A percentile compares a stretch with the other conserved stretches of the same genome.
phyloP scores from a whole-genome alignment of 345 rosid genomes.

The Psidium guajava region DNA sequence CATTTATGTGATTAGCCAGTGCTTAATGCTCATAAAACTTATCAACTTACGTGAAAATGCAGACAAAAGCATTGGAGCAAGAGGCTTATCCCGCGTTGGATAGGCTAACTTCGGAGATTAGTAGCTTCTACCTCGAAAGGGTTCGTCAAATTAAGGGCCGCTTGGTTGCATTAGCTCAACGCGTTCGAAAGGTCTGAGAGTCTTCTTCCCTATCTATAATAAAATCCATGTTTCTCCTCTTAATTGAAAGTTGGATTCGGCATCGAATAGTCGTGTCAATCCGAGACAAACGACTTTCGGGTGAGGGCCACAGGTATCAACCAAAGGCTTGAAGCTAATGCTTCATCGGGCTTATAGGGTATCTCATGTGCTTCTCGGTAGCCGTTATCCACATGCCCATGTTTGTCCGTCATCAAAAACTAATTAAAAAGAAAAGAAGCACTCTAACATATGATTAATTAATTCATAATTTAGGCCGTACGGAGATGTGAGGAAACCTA shows the following conservation, averaged over 20 bases:
- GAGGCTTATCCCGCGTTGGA: conserved; percentile 65
- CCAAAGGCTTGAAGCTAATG: background rate
- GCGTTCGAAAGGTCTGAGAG: conserved; percentile 45
- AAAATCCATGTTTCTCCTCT: background rate
- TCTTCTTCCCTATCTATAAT: background rate
- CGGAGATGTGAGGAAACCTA: background rate
- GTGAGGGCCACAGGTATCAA: background rate
- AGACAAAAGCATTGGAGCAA: conserved; percentile 50
- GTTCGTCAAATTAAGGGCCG: conserved; percentile 63
- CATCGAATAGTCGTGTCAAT: background rate
- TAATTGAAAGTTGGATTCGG: background rate
- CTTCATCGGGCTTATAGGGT: background rate
- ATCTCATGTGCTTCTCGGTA: background rate
- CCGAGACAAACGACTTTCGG: background rate
- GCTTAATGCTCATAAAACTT: background rate
- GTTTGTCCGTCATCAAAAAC: background rate
- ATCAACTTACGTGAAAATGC: background rate
- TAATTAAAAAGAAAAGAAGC: background rate
- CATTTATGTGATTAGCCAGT: background rate
- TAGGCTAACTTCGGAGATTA: conserved; percentile 56
- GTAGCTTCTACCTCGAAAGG: conserved; percentile 53
- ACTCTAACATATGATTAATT: background rate
- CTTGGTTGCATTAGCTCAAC: conserved; percentile 52
- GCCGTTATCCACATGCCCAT: background rate
- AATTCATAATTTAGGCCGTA: background rate